Percentiles rank a stretch among this genome's conserved stretches.
Evolutionary conservation across 1,284 basidiomycete species (phyloP).

Genomic region (Inonotus obliquus): DNA sequence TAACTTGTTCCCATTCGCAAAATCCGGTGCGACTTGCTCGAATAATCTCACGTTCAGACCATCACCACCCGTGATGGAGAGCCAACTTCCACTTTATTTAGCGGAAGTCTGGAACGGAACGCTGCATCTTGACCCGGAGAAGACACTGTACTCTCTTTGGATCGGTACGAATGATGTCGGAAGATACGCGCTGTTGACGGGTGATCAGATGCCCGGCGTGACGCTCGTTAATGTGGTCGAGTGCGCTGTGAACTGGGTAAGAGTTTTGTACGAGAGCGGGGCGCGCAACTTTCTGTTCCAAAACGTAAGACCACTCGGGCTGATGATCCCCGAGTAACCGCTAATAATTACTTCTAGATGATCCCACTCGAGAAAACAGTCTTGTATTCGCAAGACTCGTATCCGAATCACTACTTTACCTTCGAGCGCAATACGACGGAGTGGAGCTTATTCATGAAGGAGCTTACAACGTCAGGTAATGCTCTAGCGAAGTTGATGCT

Average conservation of each 20-base stretch:
- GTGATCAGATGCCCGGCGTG: conserved; percentile 31
- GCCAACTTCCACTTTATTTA: conserved; percentile 35
- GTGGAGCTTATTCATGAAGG: conserved; percentile 36
- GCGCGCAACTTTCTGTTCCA: conserved; percentile 45
- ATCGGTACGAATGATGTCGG: conserved; percentile 48
- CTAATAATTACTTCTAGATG: conserved; percentile 24
- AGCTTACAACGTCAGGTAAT: conserved; percentile 33
- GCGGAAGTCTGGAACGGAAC: conserved; percentile 27
- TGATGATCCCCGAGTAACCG: background rate
- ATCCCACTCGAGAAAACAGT: conserved; percentile 30
- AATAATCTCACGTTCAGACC: conserved; percentile 36
- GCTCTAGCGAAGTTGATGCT: conserved; percentile 32
- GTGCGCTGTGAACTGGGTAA: conserved; percentile 42
- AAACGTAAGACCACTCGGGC: conserved; percentile 32
- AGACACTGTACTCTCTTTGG: conserved; percentile 46
- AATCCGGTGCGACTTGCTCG: conserved; percentile 41
- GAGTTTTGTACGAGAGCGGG: conserved; percentile 35
- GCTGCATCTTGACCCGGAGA: conserved; percentile 26
- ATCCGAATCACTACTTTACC: conserved; percentile 34
- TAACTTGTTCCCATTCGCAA: conserved; percentile 38
- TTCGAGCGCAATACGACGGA: conserved; percentile 34
- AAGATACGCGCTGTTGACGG: conserved; percentile 34
- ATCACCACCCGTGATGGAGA: conserved; percentile 35
- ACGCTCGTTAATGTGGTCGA: conserved; percentile 37
- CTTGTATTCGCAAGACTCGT: conserved; percentile 33